Percentiles rank a stretch among this genome's conserved stretches.
Evolutionary conservation across 306 rosid species (phyloP).

Genomic region (Cicer arietinum): DNA sequence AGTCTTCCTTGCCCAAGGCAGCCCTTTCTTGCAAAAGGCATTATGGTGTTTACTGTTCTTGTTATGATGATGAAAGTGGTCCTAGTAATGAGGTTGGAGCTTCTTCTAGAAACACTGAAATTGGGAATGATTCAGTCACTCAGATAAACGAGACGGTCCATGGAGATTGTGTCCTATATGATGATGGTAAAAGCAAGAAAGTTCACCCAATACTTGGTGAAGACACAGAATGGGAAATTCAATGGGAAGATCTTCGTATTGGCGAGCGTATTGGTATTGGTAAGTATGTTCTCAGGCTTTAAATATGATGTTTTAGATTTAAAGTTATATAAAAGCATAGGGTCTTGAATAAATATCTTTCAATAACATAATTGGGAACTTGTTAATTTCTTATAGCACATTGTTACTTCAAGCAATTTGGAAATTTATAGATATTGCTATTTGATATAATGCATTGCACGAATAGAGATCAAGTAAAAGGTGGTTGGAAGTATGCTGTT

Average conservation of each 20-base stretch:
- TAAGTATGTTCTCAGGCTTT: constrained; percentile 55
- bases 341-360: constrained; percentile 27
- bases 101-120: constrained; percentile 41
- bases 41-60: constrained; percentile 35
- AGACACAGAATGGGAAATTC: constrained; percentile 86
- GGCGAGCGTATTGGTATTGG: constrained; percentile 99
- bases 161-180: constrained; percentile 48
- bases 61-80: constrained; percentile 54
- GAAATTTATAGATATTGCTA: constrained; percentile 26
- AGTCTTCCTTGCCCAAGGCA: constrained; percentile 39
- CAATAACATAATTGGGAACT: constrained; percentile 22
- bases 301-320: constrained; percentile 10
- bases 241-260: constrained; percentile 94
- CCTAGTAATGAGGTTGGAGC: constrained; percentile 47
- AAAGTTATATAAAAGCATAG: constrained; percentile 3
- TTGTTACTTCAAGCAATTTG: constrained; percentile 11
- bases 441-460: constrained; percentile 12
- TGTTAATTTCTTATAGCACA: constrained; percentile 9
- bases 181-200: constrained; percentile 57
- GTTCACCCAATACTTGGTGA: constrained; percentile 69
- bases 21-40: constrained; percentile 45
- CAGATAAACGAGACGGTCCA: constrained; percentile 49
- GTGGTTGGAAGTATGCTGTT: constrained; percentile 22
- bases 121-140: constrained; percentile 50
- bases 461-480: constrained; percentile 12